Evolutionary conservation across 2,329 filamentous ascomycete genomes (phyloP), one percentile per base, ranked within the genome.

Genomic region (Mollisiaceae sp.): DNA sequence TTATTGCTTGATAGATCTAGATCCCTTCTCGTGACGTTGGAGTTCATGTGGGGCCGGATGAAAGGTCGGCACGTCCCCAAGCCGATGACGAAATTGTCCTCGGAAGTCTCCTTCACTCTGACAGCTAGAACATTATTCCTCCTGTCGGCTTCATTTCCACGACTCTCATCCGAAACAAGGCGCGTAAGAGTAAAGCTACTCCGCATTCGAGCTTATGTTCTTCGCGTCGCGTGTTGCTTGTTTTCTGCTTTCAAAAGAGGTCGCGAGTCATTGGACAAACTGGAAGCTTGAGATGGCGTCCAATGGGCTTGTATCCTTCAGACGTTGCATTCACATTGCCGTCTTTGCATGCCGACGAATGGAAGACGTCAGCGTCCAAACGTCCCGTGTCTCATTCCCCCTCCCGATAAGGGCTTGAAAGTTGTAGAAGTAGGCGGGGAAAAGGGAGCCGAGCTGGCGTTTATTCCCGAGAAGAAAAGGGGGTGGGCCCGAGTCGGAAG

Each of bases 311-410:
- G 18, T 12, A 22, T 1, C 4, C 32, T 22, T 15, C 55, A 54
- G 22, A 12, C 36, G 5, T 15, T 12, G 24, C 11, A 8, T 18
- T 38, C 27, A 9, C 18, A 20, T 14, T 57, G 32, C 55, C 36
- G 32, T 20, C 3, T 22, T 39, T 24, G n/a, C 36, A 12, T 57
- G 15, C 52, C 52, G 52, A 20, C 52, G 24, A 35, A 55, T 35
- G 24, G 52, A 55, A 55, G 52, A 35, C 35, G 9, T 55, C 52
- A 38, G n/a, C 14, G 18, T 55, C 52, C n/a, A 8, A 14, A 55
- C 35, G 32, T 55, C 35, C 52, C 35, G 24, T 55, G 52, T 55
- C 52, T 55, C 35, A 55, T 35, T 55, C 36, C 52, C 52, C 52
- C 52, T 35, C 52, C 14, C 9, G 52, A 55, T 50, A 20, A 12